Base-by-base conservation (phyloP, 108 stramenopile genomes). In the Cyclotella kingstonii region DNA sequence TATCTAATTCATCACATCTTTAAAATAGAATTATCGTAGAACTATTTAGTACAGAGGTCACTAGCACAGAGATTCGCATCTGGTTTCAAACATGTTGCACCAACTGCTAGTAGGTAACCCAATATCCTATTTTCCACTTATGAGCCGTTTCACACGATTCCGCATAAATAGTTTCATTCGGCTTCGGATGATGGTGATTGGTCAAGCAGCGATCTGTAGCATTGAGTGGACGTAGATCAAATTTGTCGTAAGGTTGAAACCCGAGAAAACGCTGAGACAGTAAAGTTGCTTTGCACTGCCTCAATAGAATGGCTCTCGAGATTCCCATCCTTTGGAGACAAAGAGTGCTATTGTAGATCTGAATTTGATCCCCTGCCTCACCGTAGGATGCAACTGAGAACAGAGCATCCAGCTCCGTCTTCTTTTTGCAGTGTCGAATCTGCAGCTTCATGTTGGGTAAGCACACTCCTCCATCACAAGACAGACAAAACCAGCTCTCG, bases 181-280 rank as follows among this genome's bases (percentile, higher is more conserved):
- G 39, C 45, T 72, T 72, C 0, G 64, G 63, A 22, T 72, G 70
- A 30, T 72, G 70, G 8, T 51, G 28, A 17, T 65, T 36, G 35
- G 44, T 56, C 23, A 72, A 35, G 22, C 70, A 72, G 14, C n/a
- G 35, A 34, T 45, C 26, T 27, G 35, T 19, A 9, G 47, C 33
- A 8, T 42, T 27, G 11, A 36, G 2, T 14, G 59, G 68, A 11
- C 40, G 31, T 44, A 70, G 23, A 36, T 70, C 60, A 21, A 70
- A 70, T 26, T 39, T 70, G 4, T 44, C 68, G 21, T 18, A 11
- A 0, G n/a, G 12, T 4, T 36, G 36, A 17, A 55, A 29, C 0
- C 49, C 68, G 5, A 18, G 14, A 27, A 70, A 61, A 4, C 35
- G 45, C 18, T 70, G 68, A 15, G 2, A 35, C 7, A 17, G 26